Evolutionary conservation across 768 basidiomycete species (phyloP).

Genomic region (Sarcodon sp.): DNA sequence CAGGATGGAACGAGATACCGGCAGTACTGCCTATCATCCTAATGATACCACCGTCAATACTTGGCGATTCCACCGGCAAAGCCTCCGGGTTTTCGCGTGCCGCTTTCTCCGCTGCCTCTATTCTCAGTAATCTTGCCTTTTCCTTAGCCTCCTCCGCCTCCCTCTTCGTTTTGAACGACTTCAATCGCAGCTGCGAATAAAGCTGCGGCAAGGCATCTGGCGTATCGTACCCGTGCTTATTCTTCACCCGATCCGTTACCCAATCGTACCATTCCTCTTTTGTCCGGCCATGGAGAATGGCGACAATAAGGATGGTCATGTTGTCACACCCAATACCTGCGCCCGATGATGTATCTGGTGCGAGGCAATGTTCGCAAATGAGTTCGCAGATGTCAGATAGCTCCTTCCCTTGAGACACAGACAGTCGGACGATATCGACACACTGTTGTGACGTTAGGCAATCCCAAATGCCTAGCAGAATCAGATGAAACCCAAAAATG

Average conservation of each 20-base stretch:
- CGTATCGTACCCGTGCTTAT: constrained; percentile 63
- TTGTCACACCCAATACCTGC: constrained; percentile 97
- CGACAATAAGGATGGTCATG: constrained; percentile 93
- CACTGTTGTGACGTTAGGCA: constrained; percentile 90
- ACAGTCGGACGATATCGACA: constrained; percentile 75
- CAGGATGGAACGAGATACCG: constrained; percentile 56
- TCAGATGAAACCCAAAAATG: neutral
- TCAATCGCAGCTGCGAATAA: constrained; percentile 51
- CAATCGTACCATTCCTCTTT: constrained; percentile 88
- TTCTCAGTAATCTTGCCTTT: constrained; percentile 14
- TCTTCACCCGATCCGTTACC: constrained; percentile 74
- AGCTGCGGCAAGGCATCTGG: constrained; percentile 67
- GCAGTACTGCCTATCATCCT: constrained; percentile 42
- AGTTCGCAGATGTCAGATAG: constrained; percentile 79
- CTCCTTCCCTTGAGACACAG: constrained; percentile 66
- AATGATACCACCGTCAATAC: constrained; percentile 33
- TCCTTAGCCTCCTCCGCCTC: constrained; percentile 39
- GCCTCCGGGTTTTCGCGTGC: constrained; percentile 4
- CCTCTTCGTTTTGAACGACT: constrained; percentile 47
- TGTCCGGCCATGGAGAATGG: constrained; percentile 76
- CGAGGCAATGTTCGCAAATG: constrained; percentile 87
- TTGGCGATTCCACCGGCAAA: constrained; percentile 19
- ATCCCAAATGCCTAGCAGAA: constrained; percentile 91
- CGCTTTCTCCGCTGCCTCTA: constrained; percentile 5
- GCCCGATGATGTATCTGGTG: constrained; percentile 84